phyloP scores from a whole-genome alignment of 2,329 filamentous ascomycete species.

The Penicillium sp. region DNA sequence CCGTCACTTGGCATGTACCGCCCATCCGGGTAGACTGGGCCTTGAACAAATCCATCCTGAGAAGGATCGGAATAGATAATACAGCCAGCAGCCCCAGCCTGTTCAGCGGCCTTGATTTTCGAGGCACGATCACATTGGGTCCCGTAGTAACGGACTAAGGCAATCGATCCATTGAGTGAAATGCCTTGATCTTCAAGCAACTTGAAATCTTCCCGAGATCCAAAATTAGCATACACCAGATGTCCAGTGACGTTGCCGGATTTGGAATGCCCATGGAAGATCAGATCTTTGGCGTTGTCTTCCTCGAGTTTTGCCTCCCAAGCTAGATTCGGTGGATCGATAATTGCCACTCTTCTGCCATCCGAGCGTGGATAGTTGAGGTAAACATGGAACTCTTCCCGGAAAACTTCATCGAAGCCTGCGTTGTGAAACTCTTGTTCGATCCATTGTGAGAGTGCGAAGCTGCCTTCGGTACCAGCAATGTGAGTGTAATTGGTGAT shows the following conservation, averaged over 20 bases:
- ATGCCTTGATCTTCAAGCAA: conserved; percentile 68
- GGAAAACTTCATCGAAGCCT: conserved; percentile 70
- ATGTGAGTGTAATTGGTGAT: conserved; percentile 84
- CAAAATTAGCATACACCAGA: conserved; percentile 89
- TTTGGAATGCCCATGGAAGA: conserved; percentile 87
- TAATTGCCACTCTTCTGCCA: conserved; percentile 77
- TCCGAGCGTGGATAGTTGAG: conserved; percentile 81
- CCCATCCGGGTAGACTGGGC: conserved; percentile 71
- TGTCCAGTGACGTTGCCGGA: conserved; percentile 82
- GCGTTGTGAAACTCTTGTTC: conserved; percentile 71
- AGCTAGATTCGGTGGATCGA: conserved; percentile 64
- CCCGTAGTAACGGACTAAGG: conserved; percentile 77
- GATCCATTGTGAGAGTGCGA: conserved; percentile 79
- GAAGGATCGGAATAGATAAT: conserved; percentile 89
- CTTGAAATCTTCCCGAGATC: conserved; percentile 79
- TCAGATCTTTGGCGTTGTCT: conserved; percentile 69
- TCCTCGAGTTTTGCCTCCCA: conserved; percentile 89
- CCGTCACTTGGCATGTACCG: conserved; percentile 77
- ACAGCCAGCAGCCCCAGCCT: conserved; percentile 81
- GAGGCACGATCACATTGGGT: conserved; percentile 69
- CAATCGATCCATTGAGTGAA: conserved; percentile 75
- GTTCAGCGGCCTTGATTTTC: conserved; percentile 86
- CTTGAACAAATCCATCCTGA: conserved; percentile 76
- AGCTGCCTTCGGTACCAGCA: conserved; percentile 91
- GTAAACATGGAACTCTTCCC: conserved; percentile 84